Evolutionary conservation across 306 rosid species (phyloP), one percentile per base, ranked within the genome.

Genomic region (Delonix regia): DNA sequence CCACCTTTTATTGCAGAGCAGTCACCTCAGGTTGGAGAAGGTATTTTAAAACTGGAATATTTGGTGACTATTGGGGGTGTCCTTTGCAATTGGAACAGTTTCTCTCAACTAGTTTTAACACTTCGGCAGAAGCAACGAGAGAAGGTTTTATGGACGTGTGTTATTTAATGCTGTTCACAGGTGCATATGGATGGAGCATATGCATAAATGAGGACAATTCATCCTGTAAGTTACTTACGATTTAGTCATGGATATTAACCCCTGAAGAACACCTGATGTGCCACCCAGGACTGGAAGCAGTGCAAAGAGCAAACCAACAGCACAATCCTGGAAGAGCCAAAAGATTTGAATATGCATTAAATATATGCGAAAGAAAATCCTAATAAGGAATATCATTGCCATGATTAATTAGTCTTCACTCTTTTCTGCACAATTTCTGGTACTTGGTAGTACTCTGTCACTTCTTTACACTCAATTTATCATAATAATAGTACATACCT

Each of bases 291-390:
- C 87, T 8, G 99, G 99, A 84, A 95, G 92, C 89, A 95, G 75
- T 9, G 99, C 98, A 90, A 95, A 95, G 73, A 95, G 93, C 90
- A 95, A 87, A 73, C 99, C 99, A 65, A 95, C 97, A 36, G 99
- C 96, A 87, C 98, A 91, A 73, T 95, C 99, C 98, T 95, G 89
- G 76, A 75, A 79, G 96, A 95, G 51, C 74, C 78, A 80, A 56
- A 1, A n/a, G 19, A 51, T 71, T 61, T 48, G 49, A 78, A 81
- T 63, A 80, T 57, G 25, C 81, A 79, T 57, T 38, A 73, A 28
- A 64, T 52, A 39, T 72, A 34, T 60, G 56, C 0, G 9, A 39
- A 19, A 39, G n/a, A 19, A 65, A 39, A 65, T 25, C 28, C 56
- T n/a, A 72, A 73, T 21, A 24, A 13, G 9, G 51, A 65, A 56